A percentile compares a stretch with the other conserved stretches of the same genome.
Conservation (phyloP, 257 asterid species). For the Plantago elongata region DNA sequence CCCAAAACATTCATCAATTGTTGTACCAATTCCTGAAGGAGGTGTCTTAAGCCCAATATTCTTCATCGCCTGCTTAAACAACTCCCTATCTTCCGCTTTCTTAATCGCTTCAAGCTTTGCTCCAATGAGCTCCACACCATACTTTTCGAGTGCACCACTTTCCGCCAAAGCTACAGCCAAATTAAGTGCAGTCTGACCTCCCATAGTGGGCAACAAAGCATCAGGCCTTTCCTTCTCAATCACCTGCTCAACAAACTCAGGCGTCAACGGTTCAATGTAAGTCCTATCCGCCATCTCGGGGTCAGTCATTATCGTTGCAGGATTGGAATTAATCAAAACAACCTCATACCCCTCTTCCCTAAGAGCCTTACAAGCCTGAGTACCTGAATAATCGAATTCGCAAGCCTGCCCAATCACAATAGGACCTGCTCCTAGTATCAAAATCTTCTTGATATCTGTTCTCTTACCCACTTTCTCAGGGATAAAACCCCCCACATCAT, state of each 20-base stretch:
- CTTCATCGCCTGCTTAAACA: constrained; percentile 91
- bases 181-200: constrained; percentile 97
- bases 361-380: constrained; percentile 98
- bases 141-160: constrained; percentile 88
- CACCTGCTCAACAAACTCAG: constrained; percentile 91
- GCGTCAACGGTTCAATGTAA: constrained; percentile 97
- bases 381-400: constrained; percentile 96
- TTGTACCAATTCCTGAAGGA: constrained; percentile 91
- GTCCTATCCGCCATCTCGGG: constrained; percentile 91
- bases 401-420: constrained; percentile 98
- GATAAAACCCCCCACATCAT: constrained; percentile 27
- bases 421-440: constrained; percentile 97
- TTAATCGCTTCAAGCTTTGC: constrained; percentile 92
- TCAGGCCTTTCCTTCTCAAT: constrained; percentile 92
- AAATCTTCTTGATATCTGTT: constrained; percentile 78
- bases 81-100: constrained; percentile 95
- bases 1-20: constrained; percentile 77
- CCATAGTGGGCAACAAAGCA: constrained; percentile 95
- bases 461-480: constrained; percentile 49
- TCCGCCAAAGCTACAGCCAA: constrained; percentile 92
- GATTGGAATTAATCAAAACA: constrained; percentile 82
- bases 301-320: constrained; percentile 98
- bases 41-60: constrained; percentile 91
- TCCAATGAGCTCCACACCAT: constrained; percentile 94
- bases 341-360: constrained; percentile 97